Percentiles rank a stretch among this genome's conserved stretches.
These are phyloP conservation scores for Xylogone sp. DNA, from an alignment of 2,329 filamentous ascomycete species.

Conservation along the genomic window DNA sequence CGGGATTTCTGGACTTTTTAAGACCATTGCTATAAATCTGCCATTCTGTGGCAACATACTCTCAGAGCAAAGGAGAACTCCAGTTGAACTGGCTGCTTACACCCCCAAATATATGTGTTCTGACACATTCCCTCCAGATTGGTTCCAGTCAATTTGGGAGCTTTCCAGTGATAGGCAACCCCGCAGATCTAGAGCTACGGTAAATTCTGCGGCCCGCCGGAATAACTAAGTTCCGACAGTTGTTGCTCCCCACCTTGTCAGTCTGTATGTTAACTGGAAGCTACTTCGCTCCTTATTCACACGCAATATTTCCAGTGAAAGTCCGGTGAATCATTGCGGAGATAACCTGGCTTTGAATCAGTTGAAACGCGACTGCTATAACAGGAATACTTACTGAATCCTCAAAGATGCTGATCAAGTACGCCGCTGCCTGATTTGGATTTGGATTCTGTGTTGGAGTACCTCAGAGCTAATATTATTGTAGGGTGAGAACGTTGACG, in stretches of 20 bases:
- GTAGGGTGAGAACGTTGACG: slow-evolving; percentile 91
- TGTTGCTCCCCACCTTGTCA: background rate
- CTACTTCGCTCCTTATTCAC: background rate
- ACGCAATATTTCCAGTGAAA: background rate
- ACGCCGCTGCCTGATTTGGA: slow-evolving; percentile 23
- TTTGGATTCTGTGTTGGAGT: background rate
- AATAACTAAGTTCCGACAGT: background rate
- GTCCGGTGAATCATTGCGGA: background rate
- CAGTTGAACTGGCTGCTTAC: too few relatives aligned
- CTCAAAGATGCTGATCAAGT: slow-evolving; percentile 48
- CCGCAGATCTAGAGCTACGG: background rate
- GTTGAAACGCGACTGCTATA: background rate
- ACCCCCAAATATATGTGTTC: too few relatives aligned
- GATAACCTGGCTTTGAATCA: background rate
- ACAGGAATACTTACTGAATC: background rate
- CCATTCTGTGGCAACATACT: too few relatives aligned
- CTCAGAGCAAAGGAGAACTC: too few relatives aligned
- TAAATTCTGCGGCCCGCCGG: background rate
- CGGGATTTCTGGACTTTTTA: too few relatives aligned
- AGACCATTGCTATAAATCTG: too few relatives aligned
- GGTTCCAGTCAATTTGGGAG: background rate
- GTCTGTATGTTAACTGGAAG: background rate
- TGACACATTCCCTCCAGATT: too few relatives aligned
- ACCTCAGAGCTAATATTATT: slow-evolving; percentile 2
- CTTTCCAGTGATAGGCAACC: background rate